phyloP scores from a whole-genome alignment of 2,329 filamentous ascomycete genomes.

The Aurifilum marmelostoma region DNA sequence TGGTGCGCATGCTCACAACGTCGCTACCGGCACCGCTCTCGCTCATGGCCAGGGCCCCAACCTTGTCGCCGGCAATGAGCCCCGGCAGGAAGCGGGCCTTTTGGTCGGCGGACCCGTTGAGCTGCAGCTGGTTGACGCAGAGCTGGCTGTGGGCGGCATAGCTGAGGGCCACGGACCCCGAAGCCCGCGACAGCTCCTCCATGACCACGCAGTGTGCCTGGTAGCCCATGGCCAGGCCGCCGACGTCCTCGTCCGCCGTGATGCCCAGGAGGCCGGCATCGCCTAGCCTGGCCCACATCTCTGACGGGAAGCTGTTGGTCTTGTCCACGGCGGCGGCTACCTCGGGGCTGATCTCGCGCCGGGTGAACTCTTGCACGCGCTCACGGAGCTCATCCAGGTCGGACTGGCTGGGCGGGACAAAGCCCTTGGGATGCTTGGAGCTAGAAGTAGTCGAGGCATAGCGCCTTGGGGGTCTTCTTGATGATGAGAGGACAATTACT shows the following conservation, averaged over 20 bases:
- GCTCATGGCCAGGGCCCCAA: conserved; percentile 93
- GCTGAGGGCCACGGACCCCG: conserved; percentile 80
- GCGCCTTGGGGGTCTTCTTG: conserved; percentile 30
- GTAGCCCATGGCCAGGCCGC: conserved; percentile 89
- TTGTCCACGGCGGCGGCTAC: conserved; percentile 82
- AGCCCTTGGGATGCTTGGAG: conserved; percentile 62
- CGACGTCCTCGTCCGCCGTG: conserved; percentile 90
- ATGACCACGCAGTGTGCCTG: conserved; percentile 95
- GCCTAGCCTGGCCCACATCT: conserved; percentile 93
- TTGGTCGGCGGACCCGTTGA: conserved; percentile 81
- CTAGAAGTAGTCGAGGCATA: conserved; percentile 51
- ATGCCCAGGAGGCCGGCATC: conserved; percentile 90
- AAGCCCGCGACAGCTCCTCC: conserved; percentile 91
- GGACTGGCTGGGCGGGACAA: conserved; percentile 67
- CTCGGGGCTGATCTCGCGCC: conserved; percentile 83
- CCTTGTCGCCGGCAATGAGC: conserved; percentile 75
- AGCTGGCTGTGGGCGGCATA: conserved; percentile 96
- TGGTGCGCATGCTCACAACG: conserved; percentile 93
- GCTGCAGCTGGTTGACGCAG: conserved; percentile 92
- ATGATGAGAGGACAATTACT: conserved; percentile 34
- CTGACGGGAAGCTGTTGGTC: conserved; percentile 82
- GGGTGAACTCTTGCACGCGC: conserved; percentile 84
- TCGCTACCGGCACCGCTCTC: conserved; percentile 90
- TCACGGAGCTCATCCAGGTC: conserved; percentile 83
- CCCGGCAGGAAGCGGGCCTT: conserved; percentile 80